These are phyloP conservation scores for Prunus campanulata DNA, from an alignment of 306 rosid species.

Conservation along the genomic window DNA sequence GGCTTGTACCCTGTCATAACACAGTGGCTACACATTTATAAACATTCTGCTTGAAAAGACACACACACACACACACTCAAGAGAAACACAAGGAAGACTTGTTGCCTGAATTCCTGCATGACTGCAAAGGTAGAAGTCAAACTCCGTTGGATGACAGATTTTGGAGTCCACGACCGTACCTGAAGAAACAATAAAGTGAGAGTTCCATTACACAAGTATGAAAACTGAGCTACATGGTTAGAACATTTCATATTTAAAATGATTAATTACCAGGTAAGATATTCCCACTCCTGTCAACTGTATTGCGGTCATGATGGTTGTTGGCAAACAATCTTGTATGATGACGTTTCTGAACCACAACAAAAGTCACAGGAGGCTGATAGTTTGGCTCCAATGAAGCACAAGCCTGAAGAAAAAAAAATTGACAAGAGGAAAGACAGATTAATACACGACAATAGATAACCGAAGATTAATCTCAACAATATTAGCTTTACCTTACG, in stretches of 20 bases:
- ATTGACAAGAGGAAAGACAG: not conserved
- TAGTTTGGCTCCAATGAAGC: constrained; percentile 89
- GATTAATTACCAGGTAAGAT: constrained; percentile 74
- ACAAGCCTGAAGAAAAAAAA: constrained; percentile 58
- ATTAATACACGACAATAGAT: not conserved
- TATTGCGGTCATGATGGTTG: constrained; percentile 56
- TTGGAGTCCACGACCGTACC: constrained; percentile 97
- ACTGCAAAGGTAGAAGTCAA: constrained; percentile 89
- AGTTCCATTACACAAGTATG: not conserved
- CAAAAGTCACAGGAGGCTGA: constrained; percentile 97
- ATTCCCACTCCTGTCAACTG: constrained; percentile 87
- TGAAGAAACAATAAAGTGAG: constrained; percentile 26
- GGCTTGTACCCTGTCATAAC: constrained; percentile 83
- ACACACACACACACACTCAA: not conserved
- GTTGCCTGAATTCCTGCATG: constrained; percentile 96
- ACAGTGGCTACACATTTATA: not conserved
- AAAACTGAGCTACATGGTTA: not conserved
- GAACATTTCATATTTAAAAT: not conserved
- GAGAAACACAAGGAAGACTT: not conserved
- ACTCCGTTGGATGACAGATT: constrained; percentile 93
- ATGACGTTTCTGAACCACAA: constrained; percentile 96
- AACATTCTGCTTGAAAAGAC: not conserved
- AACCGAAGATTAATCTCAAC: not conserved
- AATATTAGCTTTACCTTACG: constrained; percentile 51
- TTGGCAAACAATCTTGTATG: constrained; percentile 91